These are phyloP conservation scores for Skeletonema marinoi DNA, from an alignment of 108 stramenopile genomes.

Conservation along the genomic window DNA sequence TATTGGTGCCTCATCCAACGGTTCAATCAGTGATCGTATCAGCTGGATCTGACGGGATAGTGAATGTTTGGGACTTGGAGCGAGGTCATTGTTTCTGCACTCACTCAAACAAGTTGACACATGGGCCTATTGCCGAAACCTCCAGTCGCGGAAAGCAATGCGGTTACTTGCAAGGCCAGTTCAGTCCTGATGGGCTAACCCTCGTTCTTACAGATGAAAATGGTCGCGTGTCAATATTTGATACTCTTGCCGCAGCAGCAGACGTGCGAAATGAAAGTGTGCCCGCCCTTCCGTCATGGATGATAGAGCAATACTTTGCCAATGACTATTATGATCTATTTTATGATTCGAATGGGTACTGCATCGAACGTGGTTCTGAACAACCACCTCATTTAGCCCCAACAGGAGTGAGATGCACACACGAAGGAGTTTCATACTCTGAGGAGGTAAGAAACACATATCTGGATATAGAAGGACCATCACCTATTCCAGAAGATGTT, in stretches of 20 bases:
- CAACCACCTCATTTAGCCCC: constrained; percentile 86
- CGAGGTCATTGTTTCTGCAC: constrained; percentile 66
- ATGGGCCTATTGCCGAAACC: constrained; percentile 51
- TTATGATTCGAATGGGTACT: constrained; percentile 80
- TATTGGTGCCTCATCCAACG: constrained; percentile 75
- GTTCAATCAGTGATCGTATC: constrained; percentile 68
- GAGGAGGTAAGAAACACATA: constrained; percentile 60
- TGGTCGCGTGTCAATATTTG: constrained; percentile 72
- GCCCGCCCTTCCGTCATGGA: constrained; percentile 44
- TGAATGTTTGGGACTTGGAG: constrained; percentile 77
- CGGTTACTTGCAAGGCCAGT: constrained; percentile 78
- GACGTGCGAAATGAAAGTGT: background rate
- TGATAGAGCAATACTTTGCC: constrained; percentile 87
- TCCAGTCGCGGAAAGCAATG: constrained; percentile 55
- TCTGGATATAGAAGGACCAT: constrained; percentile 55
- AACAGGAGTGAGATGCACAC: constrained; percentile 63
- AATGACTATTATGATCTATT: constrained; percentile 89
- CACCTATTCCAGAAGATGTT: constrained; percentile 44
- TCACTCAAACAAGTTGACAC: constrained; percentile 59
- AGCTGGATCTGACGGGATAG: constrained; percentile 72
- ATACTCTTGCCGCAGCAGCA: constrained; percentile 37
- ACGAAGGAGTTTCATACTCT: constrained; percentile 59
- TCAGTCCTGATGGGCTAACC: constrained; percentile 66
- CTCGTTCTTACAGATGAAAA: constrained; percentile 78
- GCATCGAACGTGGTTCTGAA: constrained; percentile 80